phyloP scores from a whole-genome alignment of 371 early-diverging fungal species.

The Apophysomyces elegans region DNA sequence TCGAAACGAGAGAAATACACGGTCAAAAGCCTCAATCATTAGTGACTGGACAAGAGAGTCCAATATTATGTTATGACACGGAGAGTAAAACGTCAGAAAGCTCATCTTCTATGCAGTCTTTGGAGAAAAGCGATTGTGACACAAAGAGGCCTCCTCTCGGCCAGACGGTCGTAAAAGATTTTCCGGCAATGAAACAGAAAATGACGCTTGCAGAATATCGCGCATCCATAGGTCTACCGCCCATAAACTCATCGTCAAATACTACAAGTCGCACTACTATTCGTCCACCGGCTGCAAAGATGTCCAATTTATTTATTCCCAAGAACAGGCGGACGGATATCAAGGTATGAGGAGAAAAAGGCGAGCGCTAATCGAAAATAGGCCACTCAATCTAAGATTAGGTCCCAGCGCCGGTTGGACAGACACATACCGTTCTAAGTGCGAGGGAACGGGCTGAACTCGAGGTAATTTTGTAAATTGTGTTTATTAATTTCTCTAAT shows the following conservation, averaged over 20 bases:
- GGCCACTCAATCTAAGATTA: slow-evolving; percentile 1
- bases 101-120: no score
- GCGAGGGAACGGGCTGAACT: slow-evolving; percentile 22
- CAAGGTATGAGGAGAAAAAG: background rate
- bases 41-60: background rate
- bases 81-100: background rate
- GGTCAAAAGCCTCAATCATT: background rate
- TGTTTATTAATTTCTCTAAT: background rate
- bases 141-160: background rate
- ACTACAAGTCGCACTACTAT: background rate
- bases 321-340: slow-evolving; percentile 4
- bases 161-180: background rate
- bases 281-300: background rate
- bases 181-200: slow-evolving; percentile 14
- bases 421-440: slow-evolving; percentile 14
- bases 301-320: slow-evolving; percentile 29
- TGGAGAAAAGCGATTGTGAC: background rate
- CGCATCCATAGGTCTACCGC: slow-evolving; percentile 25
- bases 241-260: slow-evolving; percentile 1
- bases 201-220: slow-evolving; percentile 27
- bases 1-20: background rate
- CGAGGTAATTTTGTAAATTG: slow-evolving; percentile 17
- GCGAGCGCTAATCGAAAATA: background rate
- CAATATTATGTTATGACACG: background rate
- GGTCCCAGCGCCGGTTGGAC: slow-evolving; percentile 12